phyloP scores from a whole-genome alignment of 441 rosid species.

The Viola pubescens region DNA sequence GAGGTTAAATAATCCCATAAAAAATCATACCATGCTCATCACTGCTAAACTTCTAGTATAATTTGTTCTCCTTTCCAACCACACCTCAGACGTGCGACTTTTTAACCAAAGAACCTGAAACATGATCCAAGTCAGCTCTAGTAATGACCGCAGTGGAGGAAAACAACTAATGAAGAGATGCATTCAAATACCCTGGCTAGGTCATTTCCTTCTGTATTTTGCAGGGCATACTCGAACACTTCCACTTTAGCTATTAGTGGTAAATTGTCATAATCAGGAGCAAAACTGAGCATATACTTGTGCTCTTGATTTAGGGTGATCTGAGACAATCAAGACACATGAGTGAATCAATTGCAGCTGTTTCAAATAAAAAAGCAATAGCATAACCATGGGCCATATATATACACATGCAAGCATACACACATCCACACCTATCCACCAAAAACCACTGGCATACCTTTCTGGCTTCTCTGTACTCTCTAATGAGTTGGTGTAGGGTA shows the following conservation, averaged over 20 bases:
- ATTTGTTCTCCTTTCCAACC: conserved; percentile 98
- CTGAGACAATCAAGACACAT: conserved; percentile 39
- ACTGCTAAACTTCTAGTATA: conserved; percentile 97
- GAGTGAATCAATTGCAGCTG: conserved; percentile 2
- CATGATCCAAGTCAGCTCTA: too few species aligned
- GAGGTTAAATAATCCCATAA: not conserved
- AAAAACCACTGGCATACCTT: conserved; percentile 43
- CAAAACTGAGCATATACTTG: conserved; percentile 83
- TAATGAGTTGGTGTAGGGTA: conserved; percentile 88
- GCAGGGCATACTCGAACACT: conserved; percentile 86
- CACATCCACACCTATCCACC: not conserved
- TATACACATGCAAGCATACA: not conserved
- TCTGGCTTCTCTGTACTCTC: conserved; percentile 93
- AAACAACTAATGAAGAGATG: conserved; percentile 10
- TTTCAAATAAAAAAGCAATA: conserved; percentile 5
- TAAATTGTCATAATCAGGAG: conserved; percentile 91
- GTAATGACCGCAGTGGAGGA: conserved; percentile 11
- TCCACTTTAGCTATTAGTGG: conserved; percentile 94
- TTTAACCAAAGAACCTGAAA: conserved; percentile 95
- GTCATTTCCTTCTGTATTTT: conserved; percentile 95
- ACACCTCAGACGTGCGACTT: conserved; percentile 96
- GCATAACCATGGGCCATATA: not conserved
- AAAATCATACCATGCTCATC: conserved; percentile 91
- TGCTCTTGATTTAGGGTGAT: conserved; percentile 90
- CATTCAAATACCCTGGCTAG: conserved; percentile 54